Evolutionary conservation across 441 rosid genomes (phyloP).

Genomic region (Aquilaria agallochum): DNA sequence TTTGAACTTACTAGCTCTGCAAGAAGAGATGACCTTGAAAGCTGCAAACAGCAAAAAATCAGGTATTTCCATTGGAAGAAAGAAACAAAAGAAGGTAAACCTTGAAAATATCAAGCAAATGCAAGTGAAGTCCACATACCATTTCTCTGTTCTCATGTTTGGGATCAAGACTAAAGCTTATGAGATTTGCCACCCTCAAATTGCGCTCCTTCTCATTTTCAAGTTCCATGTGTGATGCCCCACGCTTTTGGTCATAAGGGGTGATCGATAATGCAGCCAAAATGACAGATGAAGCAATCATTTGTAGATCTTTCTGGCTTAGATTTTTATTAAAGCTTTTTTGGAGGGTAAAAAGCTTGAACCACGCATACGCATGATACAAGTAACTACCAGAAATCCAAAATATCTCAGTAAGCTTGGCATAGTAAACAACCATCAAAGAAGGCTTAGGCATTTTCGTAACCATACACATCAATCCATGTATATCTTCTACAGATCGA

Average conservation of each 20-base stretch:
- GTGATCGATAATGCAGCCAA: constrained; percentile 84
- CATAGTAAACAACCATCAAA: constrained; percentile 89
- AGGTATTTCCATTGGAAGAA: constrained; percentile 14
- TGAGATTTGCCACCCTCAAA: constrained; percentile 89
- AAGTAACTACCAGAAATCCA: constrained; percentile 94
- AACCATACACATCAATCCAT: constrained; percentile 96
- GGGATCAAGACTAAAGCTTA: constrained; percentile 85
- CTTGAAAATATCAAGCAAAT: constrained; percentile 18
- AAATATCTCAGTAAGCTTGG: constrained; percentile 89
- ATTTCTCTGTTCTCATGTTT: constrained; percentile 88
- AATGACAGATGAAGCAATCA: constrained; percentile 92
- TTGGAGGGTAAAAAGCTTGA: constrained; percentile 91
- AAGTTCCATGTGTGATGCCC: constrained; percentile 82
- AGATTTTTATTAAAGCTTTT: constrained; percentile 94
- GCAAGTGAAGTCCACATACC: constrained; percentile 35
- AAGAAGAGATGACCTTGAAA: constrained; percentile 83
- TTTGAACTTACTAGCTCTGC: constrained; percentile 77
- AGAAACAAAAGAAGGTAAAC: constrained; percentile 21
- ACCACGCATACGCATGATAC: constrained; percentile 97
- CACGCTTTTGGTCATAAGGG: constrained; percentile 59
- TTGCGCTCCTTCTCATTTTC: constrained; percentile 93
- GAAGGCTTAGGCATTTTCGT: constrained; percentile 95
- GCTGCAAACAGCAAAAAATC: constrained; percentile 42
- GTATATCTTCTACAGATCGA: constrained; percentile 92
- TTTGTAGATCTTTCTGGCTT: constrained; percentile 91